Base-by-base conservation (phyloP, 768 basidiomycete species). In the Dioszegia crocea region DNA sequence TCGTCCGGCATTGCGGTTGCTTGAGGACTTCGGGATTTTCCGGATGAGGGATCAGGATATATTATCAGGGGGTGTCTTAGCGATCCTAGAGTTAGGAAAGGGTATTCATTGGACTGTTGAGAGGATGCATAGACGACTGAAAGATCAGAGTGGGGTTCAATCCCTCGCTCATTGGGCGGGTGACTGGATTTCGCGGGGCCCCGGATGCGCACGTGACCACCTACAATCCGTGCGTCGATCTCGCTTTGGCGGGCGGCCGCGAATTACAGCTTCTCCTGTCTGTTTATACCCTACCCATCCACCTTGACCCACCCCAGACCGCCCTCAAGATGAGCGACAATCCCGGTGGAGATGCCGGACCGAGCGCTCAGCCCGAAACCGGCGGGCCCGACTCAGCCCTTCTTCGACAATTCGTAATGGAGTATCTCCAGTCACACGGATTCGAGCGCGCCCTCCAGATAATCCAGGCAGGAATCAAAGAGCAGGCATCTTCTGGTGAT, bases 391-490 rank as follows among this genome's bases (percentile, higher is more conserved):
- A 68, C 44, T 46, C 66, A n/a, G 62, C 59, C 29, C 63, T 71
- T 5, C 62, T 70, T 1, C 65, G 63, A 12, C 67, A 71, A 53
- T 66, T 69, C 49, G 71, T 72, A 16, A 63, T 67, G 52, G 65
- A 65, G n/a, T 68, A 69, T 38, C 68, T 75, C n/a, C 66, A 75
- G 45, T 68, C 65, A n/a, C 68, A 70, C 51, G 71, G 71, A 1
- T 72, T 70, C 56, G 70, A 70, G 46, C 51, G 51, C 11, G 61
- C 39, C 31, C 60, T 61, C 10, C 47, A 62, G 33, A 56, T 54
- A 21, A 57, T 48, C 4, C 62, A 61, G 16, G 59, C 64, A 12
- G 67, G 63, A 26, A 58, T 55, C 6, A 46, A n/a, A 21, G 62
- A 63, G 12, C 61, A 60, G n/a, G 36, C 52, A 11, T 26, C 26